A percentile compares a stretch with the other conserved stretches of the same genome.
Evolutionary conservation across 345 rosid species (phyloP).

Genomic region (Aegle marmelos): DNA sequence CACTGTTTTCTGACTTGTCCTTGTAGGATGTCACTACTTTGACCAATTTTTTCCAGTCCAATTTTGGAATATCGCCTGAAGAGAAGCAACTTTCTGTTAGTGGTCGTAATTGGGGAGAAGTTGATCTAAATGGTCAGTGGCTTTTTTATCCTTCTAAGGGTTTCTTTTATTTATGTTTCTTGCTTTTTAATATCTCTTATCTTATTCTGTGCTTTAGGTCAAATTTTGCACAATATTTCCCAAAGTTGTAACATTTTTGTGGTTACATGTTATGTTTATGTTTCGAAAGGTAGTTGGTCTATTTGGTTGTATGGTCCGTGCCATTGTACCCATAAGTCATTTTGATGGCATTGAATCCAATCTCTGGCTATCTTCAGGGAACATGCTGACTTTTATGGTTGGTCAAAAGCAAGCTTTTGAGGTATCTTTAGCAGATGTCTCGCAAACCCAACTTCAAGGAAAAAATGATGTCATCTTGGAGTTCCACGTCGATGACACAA

Average conservation of each 20-base stretch:
- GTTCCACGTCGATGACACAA: slow-evolving; percentile 96
- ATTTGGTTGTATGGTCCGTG: not conserved
- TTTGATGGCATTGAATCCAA: not conserved
- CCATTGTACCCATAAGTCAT: not conserved
- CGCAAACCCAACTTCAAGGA: slow-evolving; percentile 89
- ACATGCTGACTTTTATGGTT: slow-evolving; percentile 75
- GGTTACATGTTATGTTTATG: not conserved
- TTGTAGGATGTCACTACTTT: slow-evolving; percentile 71
- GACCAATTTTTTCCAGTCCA: slow-evolving; percentile 70
- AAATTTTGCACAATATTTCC: not conserved
- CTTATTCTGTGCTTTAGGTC: not conserved
- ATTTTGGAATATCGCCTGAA: slow-evolving; percentile 65
- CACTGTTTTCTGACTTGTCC: not conserved
- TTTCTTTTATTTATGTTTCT: not conserved
- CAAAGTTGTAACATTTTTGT: not conserved
- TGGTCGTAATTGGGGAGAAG: slow-evolving; percentile 98
- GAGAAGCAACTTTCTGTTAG: slow-evolving; percentile 89
- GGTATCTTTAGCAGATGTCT: slow-evolving; percentile 83
- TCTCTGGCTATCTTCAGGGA: slow-evolving; percentile 44
- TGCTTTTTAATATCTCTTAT: not conserved
- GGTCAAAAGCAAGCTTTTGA: slow-evolving; percentile 96
- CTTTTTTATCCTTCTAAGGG: not conserved
- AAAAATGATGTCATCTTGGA: slow-evolving; percentile 90
- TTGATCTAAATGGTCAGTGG: slow-evolving; percentile 77
- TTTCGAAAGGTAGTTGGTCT: not conserved